Evolutionary conservation across 148 eudicot genomes (phyloP).

Genomic region (Cornus kousa): DNA sequence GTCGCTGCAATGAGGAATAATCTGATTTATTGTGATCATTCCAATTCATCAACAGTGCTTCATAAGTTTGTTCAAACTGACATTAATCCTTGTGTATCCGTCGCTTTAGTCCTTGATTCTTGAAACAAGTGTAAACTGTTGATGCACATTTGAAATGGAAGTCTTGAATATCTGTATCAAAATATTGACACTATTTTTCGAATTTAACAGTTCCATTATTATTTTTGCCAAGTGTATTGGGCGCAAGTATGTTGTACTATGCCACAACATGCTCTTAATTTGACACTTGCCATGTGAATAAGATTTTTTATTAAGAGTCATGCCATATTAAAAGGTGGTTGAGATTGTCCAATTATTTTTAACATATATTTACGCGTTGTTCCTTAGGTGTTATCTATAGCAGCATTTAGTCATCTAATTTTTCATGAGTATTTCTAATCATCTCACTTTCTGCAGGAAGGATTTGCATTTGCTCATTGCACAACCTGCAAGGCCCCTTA

Average conservation of each 20-base stretch:
- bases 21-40: too few relatives aligned
- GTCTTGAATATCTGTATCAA: too few relatives aligned
- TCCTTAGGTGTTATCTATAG: neutral
- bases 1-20: too few relatives aligned
- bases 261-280: neutral
- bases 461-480: constrained; percentile 97
- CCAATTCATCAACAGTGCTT: neutral
- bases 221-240: neutral
- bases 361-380: neutral
- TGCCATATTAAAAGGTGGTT: neutral
- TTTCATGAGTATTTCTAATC: neutral
- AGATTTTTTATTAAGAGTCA: neutral
- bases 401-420: neutral
- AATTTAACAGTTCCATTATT: too few relatives aligned
- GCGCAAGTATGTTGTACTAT: neutral
- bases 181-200: too few relatives aligned
- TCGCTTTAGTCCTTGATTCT: too few relatives aligned
- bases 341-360: neutral
- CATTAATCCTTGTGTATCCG: too few relatives aligned
- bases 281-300: neutral
- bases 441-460: constrained; percentile 62
- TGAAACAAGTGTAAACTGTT: too few relatives aligned
- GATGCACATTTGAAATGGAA: too few relatives aligned
- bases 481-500: constrained; percentile 97
- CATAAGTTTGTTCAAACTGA: neutral